Evolutionary conservation across 2,329 filamentous ascomycete genomes (phyloP).

Genomic region (Arthrinium puccinioides): DNA sequence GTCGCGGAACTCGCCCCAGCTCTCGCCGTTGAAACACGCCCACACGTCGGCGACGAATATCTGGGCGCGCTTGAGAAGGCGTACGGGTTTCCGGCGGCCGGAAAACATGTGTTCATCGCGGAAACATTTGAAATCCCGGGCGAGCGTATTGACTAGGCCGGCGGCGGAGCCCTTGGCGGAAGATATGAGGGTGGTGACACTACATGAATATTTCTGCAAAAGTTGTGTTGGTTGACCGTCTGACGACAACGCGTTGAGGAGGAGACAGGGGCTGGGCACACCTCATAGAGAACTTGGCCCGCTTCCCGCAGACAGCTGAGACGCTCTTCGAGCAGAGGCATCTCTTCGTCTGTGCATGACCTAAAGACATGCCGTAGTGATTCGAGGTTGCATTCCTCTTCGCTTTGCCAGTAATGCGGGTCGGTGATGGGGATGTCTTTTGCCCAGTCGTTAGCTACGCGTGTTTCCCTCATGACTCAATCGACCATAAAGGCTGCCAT

Average conservation of each 20-base stretch:
- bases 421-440: slow-evolving; percentile 81
- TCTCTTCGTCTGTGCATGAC: slow-evolving; percentile 77
- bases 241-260: neutral
- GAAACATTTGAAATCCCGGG: slow-evolving; percentile 77
- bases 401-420: slow-evolving; percentile 77
- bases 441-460: slow-evolving; percentile 2
- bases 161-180: slow-evolving; percentile 75
- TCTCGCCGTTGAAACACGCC: slow-evolving; percentile 84
- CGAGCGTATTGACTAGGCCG: slow-evolving; percentile 72
- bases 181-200: slow-evolving; percentile 64
- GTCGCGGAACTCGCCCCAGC: slow-evolving; percentile 76
- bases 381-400: slow-evolving; percentile 68
- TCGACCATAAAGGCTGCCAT: neutral
- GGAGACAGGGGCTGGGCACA: slow-evolving; percentile 27
- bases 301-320: slow-evolving; percentile 77
- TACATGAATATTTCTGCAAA: slow-evolving; percentile 64
- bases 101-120: slow-evolving; percentile 73
- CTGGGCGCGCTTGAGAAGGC: slow-evolving; percentile 88
- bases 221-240: slow-evolving; percentile 13
- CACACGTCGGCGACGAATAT: slow-evolving; percentile 94
- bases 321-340: slow-evolving; percentile 75
- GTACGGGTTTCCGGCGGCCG: slow-evolving; percentile 59
- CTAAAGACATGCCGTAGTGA: slow-evolving; percentile 73
- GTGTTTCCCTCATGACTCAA: too few relatives aligned
- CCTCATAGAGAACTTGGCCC: slow-evolving; percentile 70